Base-by-base conservation (phyloP, 192 early-diverging fungal genomes). In the Coemansia asiatica region DNA sequence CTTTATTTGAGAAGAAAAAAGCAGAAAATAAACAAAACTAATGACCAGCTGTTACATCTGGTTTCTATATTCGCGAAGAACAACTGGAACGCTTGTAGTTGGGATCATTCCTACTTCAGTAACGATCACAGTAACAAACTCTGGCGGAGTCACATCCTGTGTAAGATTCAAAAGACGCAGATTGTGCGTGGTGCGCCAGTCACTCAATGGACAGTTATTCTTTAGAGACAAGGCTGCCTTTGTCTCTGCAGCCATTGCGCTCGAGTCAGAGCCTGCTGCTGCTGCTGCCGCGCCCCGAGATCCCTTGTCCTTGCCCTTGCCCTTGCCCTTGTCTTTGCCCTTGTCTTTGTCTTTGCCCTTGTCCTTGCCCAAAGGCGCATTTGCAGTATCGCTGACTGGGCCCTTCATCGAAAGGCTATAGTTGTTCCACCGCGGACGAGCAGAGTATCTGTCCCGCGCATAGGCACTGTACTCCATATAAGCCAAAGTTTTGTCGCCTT, bases 121-220 rank as follows among this genome's bases (percentile, higher is more conserved):
- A 19, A 95, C 86, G 40, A 97, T 90, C 33, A 92, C 85, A 28
- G 92, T 92, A 53, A 99, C 88, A 75, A 91, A 95, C 68, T 94
- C 87, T 40, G 95, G 88, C 31, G 97, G 96, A 2, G 96, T 99
- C 44, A 98, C 84, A 75, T 99, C 97, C 73, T 98, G 96, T 61
- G 91, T 74, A 6, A 97, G 72, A 62, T 96, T 98, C 67, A 99
- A 76, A 50, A 97, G 74, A 67, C 90, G 91, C 56, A 98, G 72
- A 61, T 88, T 87, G 26, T 84, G 81, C 2, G 89, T 84, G 7
- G 90, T 79, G 56, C 89, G 86, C 97, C 97, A 99, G 47, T 87
- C 79, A 54, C 61, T 79, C 68, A 85, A 71, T 28, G 84, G 71
- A 47, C 69, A 72, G 21, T 55, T 51, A 1, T 38, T 28, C 65